Evolutionary conservation across 2,329 filamentous ascomycete genomes (phyloP).

Genomic region (Fusarium subglutinans): DNA sequence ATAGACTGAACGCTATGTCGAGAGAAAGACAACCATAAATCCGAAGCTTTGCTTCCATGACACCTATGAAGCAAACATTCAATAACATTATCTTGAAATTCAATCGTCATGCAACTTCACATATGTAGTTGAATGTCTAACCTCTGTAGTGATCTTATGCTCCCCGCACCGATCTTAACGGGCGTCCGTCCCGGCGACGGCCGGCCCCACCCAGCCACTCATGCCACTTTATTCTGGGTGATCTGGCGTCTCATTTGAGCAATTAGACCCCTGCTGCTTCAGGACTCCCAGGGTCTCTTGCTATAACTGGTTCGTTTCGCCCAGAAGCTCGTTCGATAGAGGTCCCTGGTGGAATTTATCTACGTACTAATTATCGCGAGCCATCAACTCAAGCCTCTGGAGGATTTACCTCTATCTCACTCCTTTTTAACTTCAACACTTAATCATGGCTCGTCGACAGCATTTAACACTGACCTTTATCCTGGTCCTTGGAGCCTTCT

Average conservation of each 20-base stretch:
- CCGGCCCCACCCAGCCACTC: constrained; percentile 35
- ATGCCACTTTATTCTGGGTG: constrained; percentile 26
- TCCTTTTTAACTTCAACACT: constrained; percentile 23
- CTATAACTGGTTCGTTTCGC: constrained; percentile 25
- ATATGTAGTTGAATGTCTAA: not conserved
- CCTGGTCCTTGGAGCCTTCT: constrained; percentile 63
- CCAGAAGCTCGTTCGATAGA: constrained; percentile 37
- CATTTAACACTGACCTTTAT: constrained; percentile 64
- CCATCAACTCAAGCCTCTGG: constrained; percentile 26
- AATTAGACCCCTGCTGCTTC: constrained; percentile 18
- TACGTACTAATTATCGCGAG: constrained; percentile 33
- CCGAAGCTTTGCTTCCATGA: not conserved
- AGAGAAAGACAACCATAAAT: not conserved
- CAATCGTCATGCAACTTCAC: not conserved
- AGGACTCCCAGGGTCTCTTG: constrained; percentile 23
- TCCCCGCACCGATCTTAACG: constrained; percentile 13
- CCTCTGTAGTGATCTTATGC: not conserved
- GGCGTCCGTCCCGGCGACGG: constrained; percentile 26
- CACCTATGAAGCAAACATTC: not conserved
- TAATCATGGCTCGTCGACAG: constrained; percentile 61
- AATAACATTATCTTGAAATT: not conserved
- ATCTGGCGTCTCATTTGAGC: constrained; percentile 8
- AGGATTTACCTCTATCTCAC: constrained; percentile 37
- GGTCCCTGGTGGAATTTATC: constrained; percentile 21
- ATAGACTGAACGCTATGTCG: too few relatives aligned